Conservation (phyloP, 768 basidiomycete species). For the Lactarius deliciosus region DNA sequence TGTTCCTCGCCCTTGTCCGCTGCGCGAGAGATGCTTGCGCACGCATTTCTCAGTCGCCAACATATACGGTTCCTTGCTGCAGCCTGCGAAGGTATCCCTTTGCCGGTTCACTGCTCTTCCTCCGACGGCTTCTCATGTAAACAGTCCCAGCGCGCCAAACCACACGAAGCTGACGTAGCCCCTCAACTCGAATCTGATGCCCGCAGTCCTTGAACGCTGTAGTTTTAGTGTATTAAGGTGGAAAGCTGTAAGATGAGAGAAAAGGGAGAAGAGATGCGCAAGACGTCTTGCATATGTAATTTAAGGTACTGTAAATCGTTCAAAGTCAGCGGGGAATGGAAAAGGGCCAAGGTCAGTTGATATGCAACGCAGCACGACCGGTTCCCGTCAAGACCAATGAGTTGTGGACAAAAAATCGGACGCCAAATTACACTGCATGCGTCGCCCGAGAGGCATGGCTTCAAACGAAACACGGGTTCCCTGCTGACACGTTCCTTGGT, state of each 20-base stretch:
- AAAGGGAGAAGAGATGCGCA: neutral
- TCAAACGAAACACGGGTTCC: neutral
- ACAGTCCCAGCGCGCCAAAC: neutral
- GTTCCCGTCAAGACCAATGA: neutral
- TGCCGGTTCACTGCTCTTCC: neutral
- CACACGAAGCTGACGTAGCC: neutral
- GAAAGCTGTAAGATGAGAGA: neutral
- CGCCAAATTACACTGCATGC: neutral
- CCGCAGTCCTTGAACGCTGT: neutral
- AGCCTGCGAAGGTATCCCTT: conserved; percentile 8
- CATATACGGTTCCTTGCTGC: conserved; percentile 8
- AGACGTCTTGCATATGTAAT: neutral
- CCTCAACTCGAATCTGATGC: neutral
- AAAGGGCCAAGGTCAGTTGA: neutral
- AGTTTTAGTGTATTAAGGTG: neutral
- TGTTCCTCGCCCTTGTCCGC: neutral
- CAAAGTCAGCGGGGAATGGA: neutral
- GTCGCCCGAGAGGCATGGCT: neutral
- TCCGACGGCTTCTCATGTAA: neutral
- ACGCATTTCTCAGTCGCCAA: neutral
- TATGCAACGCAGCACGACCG: neutral
- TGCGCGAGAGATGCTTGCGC: neutral
- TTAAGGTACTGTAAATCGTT: neutral
- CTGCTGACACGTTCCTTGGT: too few species aligned
- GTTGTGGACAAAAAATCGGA: neutral